phyloP scores from a whole-genome alignment of 176 grass and related monocot species.

The Tillandsia fasciculata region DNA sequence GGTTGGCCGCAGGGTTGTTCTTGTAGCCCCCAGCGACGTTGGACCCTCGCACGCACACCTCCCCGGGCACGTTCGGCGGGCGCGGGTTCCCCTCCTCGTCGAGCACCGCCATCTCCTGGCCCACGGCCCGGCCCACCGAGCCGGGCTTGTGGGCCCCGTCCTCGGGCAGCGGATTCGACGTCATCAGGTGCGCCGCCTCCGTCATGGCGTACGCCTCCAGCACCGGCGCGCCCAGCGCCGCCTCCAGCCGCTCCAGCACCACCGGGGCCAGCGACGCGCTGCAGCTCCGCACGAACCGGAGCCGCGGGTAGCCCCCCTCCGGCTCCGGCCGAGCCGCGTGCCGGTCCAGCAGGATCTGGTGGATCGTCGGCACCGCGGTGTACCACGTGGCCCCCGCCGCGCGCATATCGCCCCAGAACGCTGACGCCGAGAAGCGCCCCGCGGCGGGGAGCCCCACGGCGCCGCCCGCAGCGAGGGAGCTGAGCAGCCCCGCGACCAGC shows the following conservation, averaged over 20 bases:
- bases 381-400: constrained; percentile 60
- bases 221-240: constrained; percentile 51
- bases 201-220: constrained; percentile 98
- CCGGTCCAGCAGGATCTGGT: constrained; percentile 91
- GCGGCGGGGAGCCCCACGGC: constrained; percentile 40
- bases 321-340: constrained; percentile 33
- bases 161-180: constrained; percentile 62
- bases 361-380: constrained; percentile 83
- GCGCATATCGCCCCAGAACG: constrained; percentile 87
- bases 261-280: constrained; percentile 80
- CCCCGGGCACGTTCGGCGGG: constrained; percentile 23
- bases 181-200: constrained; percentile 78
- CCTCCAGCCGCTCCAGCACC: constrained; percentile 58
- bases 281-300: constrained; percentile 91
- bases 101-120: constrained; percentile 61
- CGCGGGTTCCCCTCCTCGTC: constrained; percentile 32
- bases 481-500: constrained; percentile 53
- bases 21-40: constrained; percentile 81
- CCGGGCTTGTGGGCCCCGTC: constrained; percentile 47
- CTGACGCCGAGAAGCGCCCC: constrained; percentile 75
- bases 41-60: constrained; percentile 72
- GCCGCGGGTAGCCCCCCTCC: constrained; percentile 22
- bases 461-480: constrained; percentile 49
- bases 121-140: constrained; percentile 53
- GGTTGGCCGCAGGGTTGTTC: constrained; percentile 45